Base-by-base conservation (phyloP, 1,284 basidiomycete genomes). In the Rhizoctonia solani region DNA sequence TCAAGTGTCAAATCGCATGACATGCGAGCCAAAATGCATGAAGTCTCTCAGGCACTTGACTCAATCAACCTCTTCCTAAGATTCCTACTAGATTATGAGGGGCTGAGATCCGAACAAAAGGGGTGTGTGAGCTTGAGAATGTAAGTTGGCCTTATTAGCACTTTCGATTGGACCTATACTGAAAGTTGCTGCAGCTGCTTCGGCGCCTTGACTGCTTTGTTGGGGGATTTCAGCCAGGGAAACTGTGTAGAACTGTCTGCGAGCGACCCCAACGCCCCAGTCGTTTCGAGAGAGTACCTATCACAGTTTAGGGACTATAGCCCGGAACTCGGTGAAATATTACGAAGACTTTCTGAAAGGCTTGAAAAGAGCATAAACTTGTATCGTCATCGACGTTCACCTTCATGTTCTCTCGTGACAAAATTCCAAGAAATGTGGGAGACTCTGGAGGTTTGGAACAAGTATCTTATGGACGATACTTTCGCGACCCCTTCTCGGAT, bases 341-440 rank as follows among this genome's bases (percentile, higher is more conserved):
- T 63, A 16, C 2, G 4, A 3, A 11, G 30, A 14, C 59, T 63
- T n/a, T 50, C 49, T 13, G 47, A 11, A 4, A 47, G 52, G 23
- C 30, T 63, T 21, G 59, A 34, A 19, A 37, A n/a, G 19, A 63
- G 59, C 47, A 49, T 63, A 34, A 63, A 63, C n/a, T 52, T 47
- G 11, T 63, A 63, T 25, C 47, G 46, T 13, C 59, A 63, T 42
- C 46, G 59, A 25, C 59, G 59, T n/a, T 63, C 59, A 4, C 59
- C 59, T 21, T 63, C 59, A 6, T n/a, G 30, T 11, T 52, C 59
- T 9, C 30, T 63, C 13, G 59, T 63, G 32, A n/a, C 19, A 8
- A 63, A 63, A 34, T 47, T 63, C 13, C 47, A 63, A 52, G 59
- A 14, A 2, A 63, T 63, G 32, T 47, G 50, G 13, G 16, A 23